phyloP scores from a whole-genome alignment of 805 yeast species.

The Candida sakaeoensis region DNA sequence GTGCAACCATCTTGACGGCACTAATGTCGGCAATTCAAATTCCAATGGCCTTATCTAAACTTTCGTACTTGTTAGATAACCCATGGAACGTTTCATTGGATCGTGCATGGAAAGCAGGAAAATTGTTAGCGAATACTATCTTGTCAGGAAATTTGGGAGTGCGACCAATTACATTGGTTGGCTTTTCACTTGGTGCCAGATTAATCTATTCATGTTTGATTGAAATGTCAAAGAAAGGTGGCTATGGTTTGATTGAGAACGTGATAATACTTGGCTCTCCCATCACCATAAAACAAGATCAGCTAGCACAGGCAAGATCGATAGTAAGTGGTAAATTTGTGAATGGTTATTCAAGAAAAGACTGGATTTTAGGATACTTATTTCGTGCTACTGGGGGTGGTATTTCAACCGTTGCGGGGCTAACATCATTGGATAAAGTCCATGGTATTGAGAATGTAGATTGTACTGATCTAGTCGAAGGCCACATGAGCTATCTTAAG shows the following conservation, averaged over 20 bases:
- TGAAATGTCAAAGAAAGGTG: conserved; percentile 82
- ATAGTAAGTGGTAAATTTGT: conserved; percentile 88
- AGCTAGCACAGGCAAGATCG: conserved; percentile 71
- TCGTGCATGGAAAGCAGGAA: conserved; percentile 96
- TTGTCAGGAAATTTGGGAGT: conserved; percentile 86
- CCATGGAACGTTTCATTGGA: conserved; percentile 98
- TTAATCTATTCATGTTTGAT: conserved; percentile 85
- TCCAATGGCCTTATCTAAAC: conserved; percentile 87
- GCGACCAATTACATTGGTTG: conserved; percentile 87
- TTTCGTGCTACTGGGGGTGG: conserved; percentile 97
- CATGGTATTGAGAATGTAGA: conserved; percentile 79
- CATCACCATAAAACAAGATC: conserved; percentile 71
- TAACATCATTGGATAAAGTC: conserved; percentile 64
- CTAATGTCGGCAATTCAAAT: conserved; percentile 89
- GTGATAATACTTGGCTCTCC: conserved; percentile 89
- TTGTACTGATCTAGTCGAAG: conserved; percentile 82
- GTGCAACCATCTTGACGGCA: conserved; percentile 84
- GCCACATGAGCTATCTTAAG: conserved; percentile 96
- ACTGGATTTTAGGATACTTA: conserved; percentile 93
- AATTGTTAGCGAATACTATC: conserved; percentile 84
- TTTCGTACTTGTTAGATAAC: conserved; percentile 86
- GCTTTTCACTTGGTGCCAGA: conserved; percentile 91
- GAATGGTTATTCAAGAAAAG: conserved; percentile 87
- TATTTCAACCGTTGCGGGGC: conserved; percentile 83
- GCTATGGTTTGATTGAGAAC: conserved; percentile 83